Percentiles rank a stretch among this genome's conserved stretches.
phyloP scores from a whole-genome alignment of 306 rosid species.

The Quercus cerris region DNA sequence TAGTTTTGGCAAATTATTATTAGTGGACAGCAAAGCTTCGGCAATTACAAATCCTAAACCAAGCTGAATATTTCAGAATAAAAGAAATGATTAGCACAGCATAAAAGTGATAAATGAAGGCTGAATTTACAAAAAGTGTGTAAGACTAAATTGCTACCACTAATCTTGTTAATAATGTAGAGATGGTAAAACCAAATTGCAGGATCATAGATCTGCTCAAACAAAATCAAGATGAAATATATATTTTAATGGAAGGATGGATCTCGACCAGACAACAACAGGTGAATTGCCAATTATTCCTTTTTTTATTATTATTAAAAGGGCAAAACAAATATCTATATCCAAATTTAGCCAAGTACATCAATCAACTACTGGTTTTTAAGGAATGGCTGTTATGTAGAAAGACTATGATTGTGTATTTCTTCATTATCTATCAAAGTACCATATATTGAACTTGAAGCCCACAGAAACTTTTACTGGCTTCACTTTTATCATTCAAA shows the following conservation, averaged over 20 bases:
- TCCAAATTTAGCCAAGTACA: not conserved
- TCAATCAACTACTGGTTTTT: too few relatives aligned
- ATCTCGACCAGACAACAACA: too few relatives aligned
- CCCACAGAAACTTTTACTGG: not conserved
- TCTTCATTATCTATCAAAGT: slow-evolving; percentile 16
- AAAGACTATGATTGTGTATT: not conserved
- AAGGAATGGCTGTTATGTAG: not conserved
- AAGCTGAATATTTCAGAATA: slow-evolving; percentile 55
- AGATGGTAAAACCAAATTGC: not conserved
- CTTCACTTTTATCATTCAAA: not conserved
- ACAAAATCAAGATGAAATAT: too few relatives aligned
- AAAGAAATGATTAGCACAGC: slow-evolving; percentile 34
- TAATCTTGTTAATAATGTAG: slow-evolving; percentile 1
- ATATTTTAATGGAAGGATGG: too few relatives aligned
- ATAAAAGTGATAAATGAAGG: not conserved
- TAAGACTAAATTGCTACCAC: not conserved
- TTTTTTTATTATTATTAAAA: too few relatives aligned
- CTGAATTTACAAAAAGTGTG: not conserved
- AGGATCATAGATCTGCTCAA: not conserved
- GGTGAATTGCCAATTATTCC: too few relatives aligned
- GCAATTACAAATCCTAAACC: slow-evolving; percentile 80
- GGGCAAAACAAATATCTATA: not conserved
- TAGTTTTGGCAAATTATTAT: slow-evolving; percentile 63
- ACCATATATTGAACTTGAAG: not conserved
- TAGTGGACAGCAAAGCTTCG: slow-evolving; percentile 51